phyloP scores from a whole-genome alignment of 106 monocot genomes.

The Allium fistulosum region DNA sequence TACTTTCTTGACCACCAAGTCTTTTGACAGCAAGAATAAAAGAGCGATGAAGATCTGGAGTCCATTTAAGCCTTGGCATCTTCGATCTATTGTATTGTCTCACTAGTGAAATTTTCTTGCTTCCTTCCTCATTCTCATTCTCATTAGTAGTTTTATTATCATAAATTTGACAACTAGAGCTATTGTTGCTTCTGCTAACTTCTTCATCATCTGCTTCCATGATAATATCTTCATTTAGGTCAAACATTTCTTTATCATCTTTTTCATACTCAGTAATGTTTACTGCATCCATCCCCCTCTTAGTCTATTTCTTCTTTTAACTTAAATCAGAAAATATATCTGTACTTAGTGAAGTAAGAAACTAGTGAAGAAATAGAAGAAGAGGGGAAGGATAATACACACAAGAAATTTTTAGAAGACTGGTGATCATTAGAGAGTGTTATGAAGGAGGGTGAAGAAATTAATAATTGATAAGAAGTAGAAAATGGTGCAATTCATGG shows the following conservation, averaged over 20 bases:
- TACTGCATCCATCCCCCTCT: background rate
- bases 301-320: background rate
- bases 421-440: background rate
- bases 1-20: constrained; percentile 80
- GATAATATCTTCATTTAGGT: constrained; percentile 42
- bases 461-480: constrained; percentile 1
- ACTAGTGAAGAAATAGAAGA: background rate
- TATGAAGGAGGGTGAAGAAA: background rate
- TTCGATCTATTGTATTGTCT: constrained; percentile 60
- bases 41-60: constrained; percentile 59
- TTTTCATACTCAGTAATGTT: background rate
- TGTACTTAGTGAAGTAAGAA: background rate
- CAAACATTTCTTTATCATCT: constrained; percentile 7
- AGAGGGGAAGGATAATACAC: constrained; percentile 3
- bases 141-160: background rate
- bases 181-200: constrained; percentile 11
- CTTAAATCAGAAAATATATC: background rate
- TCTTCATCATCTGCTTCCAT: background rate
- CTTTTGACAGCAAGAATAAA: constrained; percentile 62
- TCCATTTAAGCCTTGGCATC: constrained; percentile 71
- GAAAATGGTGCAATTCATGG: background rate
- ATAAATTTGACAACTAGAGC: background rate
- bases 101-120: constrained; percentile 12
- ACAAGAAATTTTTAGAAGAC: background rate
- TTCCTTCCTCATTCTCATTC: constrained; percentile 7